Percentiles rank a stretch among this genome's conserved stretches.
These are phyloP conservation scores for Penicillium waksmanii DNA, from an alignment of 495 filamentous ascomycete genomes.

Conservation along the genomic window DNA sequence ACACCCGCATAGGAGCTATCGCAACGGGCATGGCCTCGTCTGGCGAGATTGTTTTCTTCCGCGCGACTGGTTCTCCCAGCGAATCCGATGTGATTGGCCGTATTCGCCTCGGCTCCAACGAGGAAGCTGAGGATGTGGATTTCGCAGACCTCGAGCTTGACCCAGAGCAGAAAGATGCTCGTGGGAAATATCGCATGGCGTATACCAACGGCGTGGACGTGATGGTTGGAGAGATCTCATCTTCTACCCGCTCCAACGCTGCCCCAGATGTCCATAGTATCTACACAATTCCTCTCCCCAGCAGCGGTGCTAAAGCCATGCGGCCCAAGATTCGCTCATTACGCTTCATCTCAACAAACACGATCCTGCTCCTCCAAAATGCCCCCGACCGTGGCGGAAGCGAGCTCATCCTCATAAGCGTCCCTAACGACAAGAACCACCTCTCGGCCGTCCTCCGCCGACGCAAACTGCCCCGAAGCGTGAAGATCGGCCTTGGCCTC, in stretches of 20 bases:
- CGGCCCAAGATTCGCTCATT: constrained; percentile 64
- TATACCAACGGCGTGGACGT: constrained; percentile 84
- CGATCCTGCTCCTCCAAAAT: constrained; percentile 56
- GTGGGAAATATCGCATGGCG: constrained; percentile 66
- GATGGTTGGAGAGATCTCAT: constrained; percentile 47
- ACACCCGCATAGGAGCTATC: constrained; percentile 67
- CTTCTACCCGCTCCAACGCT: constrained; percentile 45
- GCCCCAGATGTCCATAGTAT: constrained; percentile 59
- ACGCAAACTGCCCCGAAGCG: constrained; percentile 57
- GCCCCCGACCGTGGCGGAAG: constrained; percentile 60
- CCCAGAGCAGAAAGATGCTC: constrained; percentile 24
- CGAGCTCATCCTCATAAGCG: constrained; percentile 69
- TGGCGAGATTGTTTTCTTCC: constrained; percentile 79
- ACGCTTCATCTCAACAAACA: constrained; percentile 69
- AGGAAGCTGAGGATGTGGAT: constrained; percentile 84
- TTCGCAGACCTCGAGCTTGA: constrained; percentile 57
- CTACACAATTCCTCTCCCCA: constrained; percentile 64
- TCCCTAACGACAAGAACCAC: constrained; percentile 29
- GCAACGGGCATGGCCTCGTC: constrained; percentile 73
- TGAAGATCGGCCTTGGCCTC: constrained; percentile 71
- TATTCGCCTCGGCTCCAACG: constrained; percentile 60
- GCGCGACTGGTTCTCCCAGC: constrained; percentile 57
- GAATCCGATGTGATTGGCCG: constrained; percentile 66
- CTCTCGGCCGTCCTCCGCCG: constrained; percentile 51
- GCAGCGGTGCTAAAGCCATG: constrained; percentile 38